Evolutionary conservation across 129 eudicot genomes (phyloP), one percentile per base, ranked within the genome.

Genomic region (Arctium lappa): DNA sequence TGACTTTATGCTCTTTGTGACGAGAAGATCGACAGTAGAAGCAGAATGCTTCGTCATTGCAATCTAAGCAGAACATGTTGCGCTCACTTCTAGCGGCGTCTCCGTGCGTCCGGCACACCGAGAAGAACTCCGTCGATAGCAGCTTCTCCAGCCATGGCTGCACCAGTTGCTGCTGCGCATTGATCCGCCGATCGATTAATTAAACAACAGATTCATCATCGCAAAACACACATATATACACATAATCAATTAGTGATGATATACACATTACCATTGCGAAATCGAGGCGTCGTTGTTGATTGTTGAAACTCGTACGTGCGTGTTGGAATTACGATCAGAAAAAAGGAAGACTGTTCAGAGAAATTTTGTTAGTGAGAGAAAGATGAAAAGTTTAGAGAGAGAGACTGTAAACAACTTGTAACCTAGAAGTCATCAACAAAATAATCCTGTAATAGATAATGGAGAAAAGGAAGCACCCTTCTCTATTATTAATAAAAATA

Each of bases 81-180:
- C 98, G 85, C 77, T 94, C 98, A 75, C 95, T 92, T 82, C 94
- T 76, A 42, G 97, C 93, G 36, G 94, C 97, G 70, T 90, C 93
- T 34, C 89, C 88, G 81, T 94, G 98, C 4, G 86, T 90, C 73
- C 88, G 86, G 87, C 98, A 94, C 62, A 86, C 80, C 31, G 82
- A 72, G 86, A 94, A 94, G 84, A 94, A 94, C 1, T 86, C 78
- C 0, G 94, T 83, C 78, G 78, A 86, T 32, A 94, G 65, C 73
- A 94, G 81, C 63, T 86, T 92, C 70, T 92, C 98, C 62, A 94
- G 88, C 98, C 98, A 94, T 69, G 97, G 90, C 27, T 97, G 98
- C 22, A 94, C 94, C 88, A 78, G 71, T 72, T 72, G 79, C 30
- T 81, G 84, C 84, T 81, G 79, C 77, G 72, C 83, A 80, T 80